Evolutionary conservation across 2,329 filamentous ascomycete species (phyloP).

Genomic region (Ampelomyces quisqualis): DNA sequence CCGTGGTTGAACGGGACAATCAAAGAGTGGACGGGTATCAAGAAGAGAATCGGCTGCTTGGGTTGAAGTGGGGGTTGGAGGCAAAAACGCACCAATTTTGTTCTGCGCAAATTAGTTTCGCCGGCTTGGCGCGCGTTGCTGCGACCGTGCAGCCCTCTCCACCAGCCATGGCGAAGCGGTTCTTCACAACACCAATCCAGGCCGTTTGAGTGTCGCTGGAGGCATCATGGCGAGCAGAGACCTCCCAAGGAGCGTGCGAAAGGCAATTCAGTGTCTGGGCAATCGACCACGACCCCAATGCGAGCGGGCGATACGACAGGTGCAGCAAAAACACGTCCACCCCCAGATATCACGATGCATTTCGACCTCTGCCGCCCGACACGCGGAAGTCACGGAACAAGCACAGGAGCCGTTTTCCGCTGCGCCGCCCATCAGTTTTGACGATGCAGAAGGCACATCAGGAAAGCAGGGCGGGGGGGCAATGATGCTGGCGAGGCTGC

Average conservation of each 20-base stretch:
- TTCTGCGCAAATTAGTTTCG: constrained; percentile 29
- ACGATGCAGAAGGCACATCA: constrained; percentile 8
- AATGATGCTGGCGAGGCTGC: constrained; percentile 53
- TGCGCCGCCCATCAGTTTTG: constrained; percentile 50
- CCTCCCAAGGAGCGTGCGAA: constrained; percentile 31
- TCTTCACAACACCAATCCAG: constrained; percentile 12
- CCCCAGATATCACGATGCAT: constrained; percentile 32
- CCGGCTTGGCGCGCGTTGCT: constrained; percentile 20
- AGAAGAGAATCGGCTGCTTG: constrained; percentile 31
- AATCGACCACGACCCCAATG: constrained; percentile 24
- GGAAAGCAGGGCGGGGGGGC: constrained; percentile 15
- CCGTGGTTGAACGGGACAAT: constrained; percentile 32
- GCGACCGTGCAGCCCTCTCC: constrained; percentile 11
- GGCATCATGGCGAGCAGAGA: constrained; percentile 36
- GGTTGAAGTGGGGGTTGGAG: constrained; percentile 24
- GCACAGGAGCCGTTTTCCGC: constrained; percentile 41
- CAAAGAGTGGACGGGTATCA: constrained; percentile 27
- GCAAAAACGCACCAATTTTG: constrained; percentile 18
- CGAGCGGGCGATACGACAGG: constrained; percentile 21
- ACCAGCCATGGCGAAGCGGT: no score
- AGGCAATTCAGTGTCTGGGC: constrained; percentile 29
- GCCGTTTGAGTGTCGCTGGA: constrained; percentile 7
- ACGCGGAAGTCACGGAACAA: constrained; percentile 27
- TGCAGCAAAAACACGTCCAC: constrained; percentile 20
- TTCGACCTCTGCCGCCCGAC: constrained; percentile 32